Conservation (phyloP, 305 asterid species). For the Solanum aculeatissimum region DNA sequence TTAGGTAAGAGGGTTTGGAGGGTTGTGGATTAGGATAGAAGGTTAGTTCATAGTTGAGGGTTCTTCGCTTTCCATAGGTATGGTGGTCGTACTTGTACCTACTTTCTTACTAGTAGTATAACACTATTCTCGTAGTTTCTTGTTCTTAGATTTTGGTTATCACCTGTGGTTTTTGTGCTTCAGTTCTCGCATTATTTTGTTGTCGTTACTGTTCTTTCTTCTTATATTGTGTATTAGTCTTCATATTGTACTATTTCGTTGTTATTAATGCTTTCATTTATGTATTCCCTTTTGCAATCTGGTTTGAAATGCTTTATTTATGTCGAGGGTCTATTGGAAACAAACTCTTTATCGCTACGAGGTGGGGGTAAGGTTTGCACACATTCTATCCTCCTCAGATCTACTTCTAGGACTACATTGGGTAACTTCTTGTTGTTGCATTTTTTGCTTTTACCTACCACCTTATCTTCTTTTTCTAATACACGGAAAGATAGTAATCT, state of each 20-base stretch:
- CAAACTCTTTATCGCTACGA: background rate
- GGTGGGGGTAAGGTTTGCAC: background rate
- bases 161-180: background rate
- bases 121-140: background rate
- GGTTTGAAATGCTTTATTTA: background rate
- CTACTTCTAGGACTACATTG: background rate
- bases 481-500: background rate
- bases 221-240: background rate
- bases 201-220: background rate
- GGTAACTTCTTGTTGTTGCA: background rate
- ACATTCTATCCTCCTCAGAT: background rate
- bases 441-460: background rate
- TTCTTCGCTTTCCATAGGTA: background rate
- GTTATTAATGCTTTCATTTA: background rate
- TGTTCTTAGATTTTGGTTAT: background rate
- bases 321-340: background rate
- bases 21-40: background rate
- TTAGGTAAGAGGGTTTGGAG: background rate
- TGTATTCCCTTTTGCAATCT: background rate
- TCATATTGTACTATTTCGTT: background rate
- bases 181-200: background rate
- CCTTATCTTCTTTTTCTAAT: background rate
- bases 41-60: background rate
- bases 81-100: background rate
- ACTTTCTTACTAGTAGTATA: background rate